Evolutionary conservation across 805 yeast species (phyloP).

Genomic region (Yarrowia bubula): DNA sequence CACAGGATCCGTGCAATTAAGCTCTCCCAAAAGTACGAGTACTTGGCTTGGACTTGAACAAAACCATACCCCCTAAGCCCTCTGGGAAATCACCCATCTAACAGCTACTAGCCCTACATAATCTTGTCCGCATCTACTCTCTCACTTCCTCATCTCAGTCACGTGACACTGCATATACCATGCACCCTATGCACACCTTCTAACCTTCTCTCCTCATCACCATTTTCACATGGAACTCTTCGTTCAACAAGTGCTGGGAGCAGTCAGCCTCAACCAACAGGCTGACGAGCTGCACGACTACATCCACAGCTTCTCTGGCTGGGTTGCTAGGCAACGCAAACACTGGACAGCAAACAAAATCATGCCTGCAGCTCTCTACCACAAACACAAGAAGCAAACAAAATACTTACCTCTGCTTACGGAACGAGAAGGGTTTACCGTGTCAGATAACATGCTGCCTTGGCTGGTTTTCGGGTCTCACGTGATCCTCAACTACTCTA

Average conservation of each 20-base stretch:
- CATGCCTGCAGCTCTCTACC: background rate
- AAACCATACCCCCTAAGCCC: too few species aligned
- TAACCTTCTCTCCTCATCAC: background rate
- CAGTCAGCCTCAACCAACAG: background rate
- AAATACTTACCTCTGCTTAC: background rate
- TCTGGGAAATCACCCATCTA: background rate
- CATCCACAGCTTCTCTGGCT: background rate
- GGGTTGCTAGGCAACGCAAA: background rate
- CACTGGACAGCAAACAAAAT: background rate
- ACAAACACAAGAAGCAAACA: too few species aligned
- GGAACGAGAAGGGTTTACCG: background rate
- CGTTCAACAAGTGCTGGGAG: background rate
- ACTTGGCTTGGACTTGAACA: too few species aligned
- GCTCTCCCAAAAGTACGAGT: too few species aligned
- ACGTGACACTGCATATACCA: too few species aligned
- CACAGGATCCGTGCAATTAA: too few species aligned
- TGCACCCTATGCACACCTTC: background rate
- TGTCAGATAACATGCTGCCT: background rate
- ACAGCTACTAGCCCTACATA: too few species aligned
- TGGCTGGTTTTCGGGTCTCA: background rate
- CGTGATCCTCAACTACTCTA: background rate
- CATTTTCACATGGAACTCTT: background rate
- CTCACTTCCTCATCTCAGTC: too few species aligned
- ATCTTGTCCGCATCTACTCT: too few species aligned
- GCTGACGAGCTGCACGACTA: background rate